A percentile compares a stretch with the other conserved stretches of the same genome.
Evolutionary conservation across 164 flowering plant species (phyloP).

Genomic region (Amborella trichopoda): DNA sequence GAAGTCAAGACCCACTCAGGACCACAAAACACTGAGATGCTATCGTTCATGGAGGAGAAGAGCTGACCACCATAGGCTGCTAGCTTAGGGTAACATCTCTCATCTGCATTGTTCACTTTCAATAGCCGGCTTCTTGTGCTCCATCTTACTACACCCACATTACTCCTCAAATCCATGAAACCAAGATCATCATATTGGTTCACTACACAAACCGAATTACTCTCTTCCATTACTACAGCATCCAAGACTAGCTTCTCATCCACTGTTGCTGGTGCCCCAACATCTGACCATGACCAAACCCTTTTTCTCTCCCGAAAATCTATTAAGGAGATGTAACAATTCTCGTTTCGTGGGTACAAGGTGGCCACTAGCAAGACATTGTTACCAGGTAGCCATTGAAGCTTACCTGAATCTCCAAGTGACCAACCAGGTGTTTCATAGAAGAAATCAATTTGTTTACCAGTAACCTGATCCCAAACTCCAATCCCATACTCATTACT

Average conservation of each 20-base stretch:
- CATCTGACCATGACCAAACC: constrained; percentile 89
- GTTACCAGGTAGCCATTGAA: constrained; percentile 59
- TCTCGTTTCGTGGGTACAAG: constrained; percentile 70
- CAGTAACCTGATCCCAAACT: constrained; percentile 77
- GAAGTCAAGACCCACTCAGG: constrained; percentile 86
- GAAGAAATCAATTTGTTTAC: constrained; percentile 75
- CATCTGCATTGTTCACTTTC: constrained; percentile 61
- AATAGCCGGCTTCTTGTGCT: constrained; percentile 61
- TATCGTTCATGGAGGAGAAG: constrained; percentile 78
- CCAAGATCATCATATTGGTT: constrained; percentile 77
- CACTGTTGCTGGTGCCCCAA: constrained; percentile 20
- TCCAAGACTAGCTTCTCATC: constrained; percentile 75
- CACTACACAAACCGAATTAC: constrained; percentile 55
- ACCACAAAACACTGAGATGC: constrained; percentile 66
- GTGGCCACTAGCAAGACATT: constrained; percentile 75
- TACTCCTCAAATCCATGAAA: constrained; percentile 60
- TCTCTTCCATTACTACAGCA: constrained; percentile 76
- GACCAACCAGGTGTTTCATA: constrained; percentile 76
- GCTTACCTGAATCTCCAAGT: constrained; percentile 72
- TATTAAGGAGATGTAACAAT: constrained; percentile 73
- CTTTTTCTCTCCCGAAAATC: constrained; percentile 61
- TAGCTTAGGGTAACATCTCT: constrained; percentile 76
- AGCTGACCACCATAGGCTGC: constrained; percentile 66
- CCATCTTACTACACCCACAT: constrained; percentile 49
- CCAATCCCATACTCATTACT: constrained; percentile 88